Conservation (phyloP, 2,329 filamentous ascomycete species). For the Colletotrichum sp. region DNA sequence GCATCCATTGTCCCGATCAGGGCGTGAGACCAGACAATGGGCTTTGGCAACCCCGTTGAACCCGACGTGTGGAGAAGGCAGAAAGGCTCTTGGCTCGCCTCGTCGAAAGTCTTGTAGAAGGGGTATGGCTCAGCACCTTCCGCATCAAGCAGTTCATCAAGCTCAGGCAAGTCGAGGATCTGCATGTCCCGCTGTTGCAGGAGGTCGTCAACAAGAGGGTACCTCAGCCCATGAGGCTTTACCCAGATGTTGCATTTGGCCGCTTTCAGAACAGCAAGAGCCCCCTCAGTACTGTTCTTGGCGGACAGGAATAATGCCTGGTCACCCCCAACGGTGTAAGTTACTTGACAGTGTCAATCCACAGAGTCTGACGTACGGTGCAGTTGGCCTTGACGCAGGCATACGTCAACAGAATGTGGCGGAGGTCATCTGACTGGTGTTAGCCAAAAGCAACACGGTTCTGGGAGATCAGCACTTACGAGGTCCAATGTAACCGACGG, state of each 20-base stretch:
- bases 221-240: not conserved
- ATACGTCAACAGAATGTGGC: not conserved
- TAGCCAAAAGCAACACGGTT: not conserved
- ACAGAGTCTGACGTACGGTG: not conserved
- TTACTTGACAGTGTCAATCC: fast-evolving
- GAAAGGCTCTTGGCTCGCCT: not conserved
- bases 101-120: not conserved
- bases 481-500: not conserved
- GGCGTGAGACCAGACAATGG: not conserved
- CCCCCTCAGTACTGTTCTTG: not conserved
- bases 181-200: not conserved
- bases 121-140: not conserved
- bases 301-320: not conserved
- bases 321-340: not conserved
- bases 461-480: not conserved
- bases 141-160: not conserved
- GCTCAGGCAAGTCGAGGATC: not conserved
- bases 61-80: not conserved
- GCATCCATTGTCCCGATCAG: not conserved
- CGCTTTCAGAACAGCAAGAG: not conserved
- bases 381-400: not conserved
- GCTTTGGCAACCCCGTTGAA: not conserved
- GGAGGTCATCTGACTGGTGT: not conserved
- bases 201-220: not conserved
- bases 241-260: not conserved